Conservation (phyloP, 495 filamentous ascomycete species). For the Aspergillus affinis region DNA sequence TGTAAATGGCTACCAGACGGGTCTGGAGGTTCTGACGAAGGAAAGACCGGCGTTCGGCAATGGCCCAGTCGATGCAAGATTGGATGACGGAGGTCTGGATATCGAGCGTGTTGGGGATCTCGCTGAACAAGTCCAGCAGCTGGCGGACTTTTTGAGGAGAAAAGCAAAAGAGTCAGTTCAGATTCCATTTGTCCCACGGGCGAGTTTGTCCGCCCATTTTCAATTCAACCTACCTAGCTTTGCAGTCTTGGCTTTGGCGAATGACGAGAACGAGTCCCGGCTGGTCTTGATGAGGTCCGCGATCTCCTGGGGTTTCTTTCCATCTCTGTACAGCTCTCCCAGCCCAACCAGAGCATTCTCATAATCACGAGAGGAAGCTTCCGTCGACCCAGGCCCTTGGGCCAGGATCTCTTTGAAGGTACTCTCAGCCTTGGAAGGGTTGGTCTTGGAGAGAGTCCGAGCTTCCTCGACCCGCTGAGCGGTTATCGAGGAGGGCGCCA, state of each 20-base stretch:
- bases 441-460: conserved; percentile 73
- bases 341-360: conserved; percentile 70
- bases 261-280: conserved; percentile 85
- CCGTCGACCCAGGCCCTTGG: conserved; percentile 75
- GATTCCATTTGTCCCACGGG: background rate
- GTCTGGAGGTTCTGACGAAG: conserved; percentile 97
- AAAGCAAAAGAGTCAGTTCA: conserved; percentile 2
- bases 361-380: conserved; percentile 83
- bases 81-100: conserved; percentile 91
- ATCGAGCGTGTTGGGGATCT: conserved; percentile 89
- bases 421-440: conserved; percentile 75
- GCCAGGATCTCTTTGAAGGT: conserved; percentile 88
- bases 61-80: conserved; percentile 99
- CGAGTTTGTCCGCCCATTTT: background rate
- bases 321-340: conserved; percentile 89
- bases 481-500: conserved; percentile 52
- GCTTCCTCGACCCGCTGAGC: conserved; percentile 75
- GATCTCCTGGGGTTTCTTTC: conserved; percentile 83
- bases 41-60: conserved; percentile 88
- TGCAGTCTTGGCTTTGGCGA: conserved; percentile 97
- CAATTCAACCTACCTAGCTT: conserved; percentile 74
- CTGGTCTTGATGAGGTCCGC: conserved; percentile 89
- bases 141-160: conserved; percentile 72
- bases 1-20: conserved; percentile 87
- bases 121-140: conserved; percentile 91